Conservation (phyloP, 306 rosid species). For the Morella rubra region DNA sequence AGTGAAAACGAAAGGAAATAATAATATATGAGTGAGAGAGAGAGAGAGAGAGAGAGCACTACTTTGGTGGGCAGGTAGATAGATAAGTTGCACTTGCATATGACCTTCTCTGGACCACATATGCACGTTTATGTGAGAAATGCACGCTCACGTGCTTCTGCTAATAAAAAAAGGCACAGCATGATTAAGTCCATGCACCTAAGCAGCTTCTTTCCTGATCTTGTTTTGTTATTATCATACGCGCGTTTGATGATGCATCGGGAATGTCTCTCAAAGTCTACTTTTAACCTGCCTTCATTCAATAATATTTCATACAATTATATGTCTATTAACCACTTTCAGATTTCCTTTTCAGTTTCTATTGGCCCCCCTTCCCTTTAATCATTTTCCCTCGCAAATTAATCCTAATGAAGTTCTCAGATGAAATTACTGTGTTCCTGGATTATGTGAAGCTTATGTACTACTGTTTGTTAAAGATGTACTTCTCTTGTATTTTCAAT, state of each 20-base stretch:
- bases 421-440: no score
- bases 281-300: conserved; percentile 16
- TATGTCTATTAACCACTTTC: not conserved
- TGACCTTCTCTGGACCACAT: conserved; percentile 5
- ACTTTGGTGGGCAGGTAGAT: conserved; percentile 11
- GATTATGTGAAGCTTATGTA: no score
- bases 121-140: not conserved
- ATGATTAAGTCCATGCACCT: not conserved
- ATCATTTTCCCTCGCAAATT: no score
- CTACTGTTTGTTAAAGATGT: no score
- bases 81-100: not conserved
- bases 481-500: no score
- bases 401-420: not conserved
- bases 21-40: not conserved
- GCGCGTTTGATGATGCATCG: conserved; percentile 14
- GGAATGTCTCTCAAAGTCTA: conserved; percentile 28
- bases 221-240: not conserved
- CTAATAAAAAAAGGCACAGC: not conserved
- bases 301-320: not conserved
- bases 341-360: not conserved
- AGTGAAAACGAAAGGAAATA: not conserved
- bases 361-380: not conserved
- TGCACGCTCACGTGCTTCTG: conserved; percentile 35
- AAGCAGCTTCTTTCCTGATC: conserved; percentile 2
- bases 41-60: conserved; percentile 5